Evolutionary conservation across 768 basidiomycete genomes (phyloP), one percentile per base, ranked within the genome.

Genomic region (Roridomyces roridus): DNA sequence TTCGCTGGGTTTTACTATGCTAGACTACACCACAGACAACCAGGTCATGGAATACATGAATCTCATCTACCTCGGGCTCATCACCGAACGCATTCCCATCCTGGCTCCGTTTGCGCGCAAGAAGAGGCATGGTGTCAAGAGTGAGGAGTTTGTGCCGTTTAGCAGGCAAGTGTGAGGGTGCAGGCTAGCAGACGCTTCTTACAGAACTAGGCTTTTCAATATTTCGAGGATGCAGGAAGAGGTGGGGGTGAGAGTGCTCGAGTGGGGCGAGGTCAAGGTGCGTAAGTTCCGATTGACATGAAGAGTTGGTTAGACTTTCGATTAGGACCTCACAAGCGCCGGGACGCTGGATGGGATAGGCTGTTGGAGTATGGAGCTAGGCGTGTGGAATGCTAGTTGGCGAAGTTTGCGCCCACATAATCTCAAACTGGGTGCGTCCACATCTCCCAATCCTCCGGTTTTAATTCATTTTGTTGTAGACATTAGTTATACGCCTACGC

Each of bases 381-480:
- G 18, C 36, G 47, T 17, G 15, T 41, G 49, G 39, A 26, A 40
- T 11, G 20, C 47, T 2, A 12, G 12, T 24, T 49, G 47, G 35
- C 37, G 11, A 5, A 26, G 24, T 17, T 25, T 11, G 8, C 48
- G 20, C 5, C 24, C 39, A 5, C 9, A n/a, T 18, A 26, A 50
- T 15, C 49, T 50, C n/a, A 61, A 62, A 28, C 26, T 65, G 10
- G 66, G 66, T 67, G 28, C 18, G 65, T 69, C 11, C 15, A 15
- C 6, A 9, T 17, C 8, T 10, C 12, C n/a, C 12, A 6, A 12
- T 6, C 21, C 35, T 23, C 23, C 15, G 14, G 6, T 23, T 48
- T 39, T n/a, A 23, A 31, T 35, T 70, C 10, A 66, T 67, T 26
- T 60, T 56, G n/a, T n/a, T n/a, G n/a, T 29, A 67, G 66, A 67